phyloP scores from a whole-genome alignment of 345 rosid genomes.

The Salix caprea region DNA sequence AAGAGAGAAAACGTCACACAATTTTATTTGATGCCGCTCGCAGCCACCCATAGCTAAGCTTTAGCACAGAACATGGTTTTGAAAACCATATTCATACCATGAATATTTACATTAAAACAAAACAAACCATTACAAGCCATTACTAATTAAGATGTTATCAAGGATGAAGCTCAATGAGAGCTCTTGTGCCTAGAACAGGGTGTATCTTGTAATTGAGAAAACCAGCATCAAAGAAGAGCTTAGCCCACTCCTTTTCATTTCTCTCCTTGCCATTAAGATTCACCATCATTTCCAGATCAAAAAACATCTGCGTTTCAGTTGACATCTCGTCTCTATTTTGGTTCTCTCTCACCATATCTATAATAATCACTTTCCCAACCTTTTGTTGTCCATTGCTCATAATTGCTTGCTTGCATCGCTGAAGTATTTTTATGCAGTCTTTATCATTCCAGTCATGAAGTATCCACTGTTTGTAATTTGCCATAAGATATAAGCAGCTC shows the following conservation, averaged over 20 bases:
- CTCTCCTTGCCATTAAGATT: conserved; percentile 13
- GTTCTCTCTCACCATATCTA: conserved; percentile 10
- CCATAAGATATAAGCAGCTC: not conserved
- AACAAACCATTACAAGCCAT: not conserved
- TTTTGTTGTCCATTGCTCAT: not conserved
- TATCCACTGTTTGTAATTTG: not conserved
- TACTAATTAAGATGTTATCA: not conserved
- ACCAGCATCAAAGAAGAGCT: conserved; percentile 29
- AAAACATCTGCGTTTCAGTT: conserved; percentile 11
- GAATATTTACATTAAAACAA: not conserved
- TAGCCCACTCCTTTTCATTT: conserved; percentile 28
- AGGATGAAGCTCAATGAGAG: conserved; percentile 31
- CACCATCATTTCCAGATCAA: conserved; percentile 24
- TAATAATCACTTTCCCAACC: conserved; percentile 8
- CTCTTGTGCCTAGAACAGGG: conserved; percentile 11
- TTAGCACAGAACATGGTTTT: no score
- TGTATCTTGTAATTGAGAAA: conserved; percentile 25
- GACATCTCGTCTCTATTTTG: not conserved
- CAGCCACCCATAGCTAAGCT: no score
- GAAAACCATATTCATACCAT: not conserved
- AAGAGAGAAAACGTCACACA: no score
- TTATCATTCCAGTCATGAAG: conserved; percentile 9
- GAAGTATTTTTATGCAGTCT: conserved; percentile 7
- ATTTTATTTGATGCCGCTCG: no score
- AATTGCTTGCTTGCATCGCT: conserved; percentile 16